Evolutionary conservation across 78 protist species (phyloP).

Genomic region (Cavenderia fasciculata): DNA sequence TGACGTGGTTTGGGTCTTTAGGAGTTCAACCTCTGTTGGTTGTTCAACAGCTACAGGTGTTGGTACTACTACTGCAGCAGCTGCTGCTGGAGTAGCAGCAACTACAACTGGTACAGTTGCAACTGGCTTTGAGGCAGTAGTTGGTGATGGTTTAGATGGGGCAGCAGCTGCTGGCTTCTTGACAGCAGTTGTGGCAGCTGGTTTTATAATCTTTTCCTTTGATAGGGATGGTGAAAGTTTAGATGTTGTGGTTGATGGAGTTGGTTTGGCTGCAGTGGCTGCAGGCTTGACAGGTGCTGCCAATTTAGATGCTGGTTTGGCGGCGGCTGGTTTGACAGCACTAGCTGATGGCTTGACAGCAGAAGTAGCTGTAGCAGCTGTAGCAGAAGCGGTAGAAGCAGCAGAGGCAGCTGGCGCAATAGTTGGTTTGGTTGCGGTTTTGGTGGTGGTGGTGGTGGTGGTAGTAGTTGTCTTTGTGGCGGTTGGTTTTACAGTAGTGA

Average conservation of each 20-base stretch:
- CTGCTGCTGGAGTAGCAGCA: no score
- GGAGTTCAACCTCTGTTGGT: neutral
- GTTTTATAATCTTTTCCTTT: no score
- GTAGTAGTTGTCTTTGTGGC: neutral
- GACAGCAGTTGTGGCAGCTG: no score
- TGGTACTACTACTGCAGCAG: neutral
- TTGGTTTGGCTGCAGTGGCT: no score
- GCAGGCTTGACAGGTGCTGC: no score
- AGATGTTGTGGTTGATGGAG: no score
- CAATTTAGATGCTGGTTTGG: neutral
- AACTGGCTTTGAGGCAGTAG: no score
- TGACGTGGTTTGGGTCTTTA: neutral
- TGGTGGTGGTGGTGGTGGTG: neutral
- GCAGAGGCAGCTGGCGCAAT: neutral
- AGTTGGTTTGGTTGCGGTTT: constrained; percentile 4
- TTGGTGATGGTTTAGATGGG: neutral
- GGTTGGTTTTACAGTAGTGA: neutral
- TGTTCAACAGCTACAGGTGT: neutral
- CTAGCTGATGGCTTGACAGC: neutral
- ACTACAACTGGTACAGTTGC: neutral
- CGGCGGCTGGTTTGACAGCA: neutral
- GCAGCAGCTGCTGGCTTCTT: no score
- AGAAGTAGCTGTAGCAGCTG: neutral
- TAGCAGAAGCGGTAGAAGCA: neutral
- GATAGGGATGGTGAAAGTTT: no score